Evolutionary conservation across 2,329 filamentous ascomycete species (phyloP).

Genomic region (Aureobasidium sp.): DNA sequence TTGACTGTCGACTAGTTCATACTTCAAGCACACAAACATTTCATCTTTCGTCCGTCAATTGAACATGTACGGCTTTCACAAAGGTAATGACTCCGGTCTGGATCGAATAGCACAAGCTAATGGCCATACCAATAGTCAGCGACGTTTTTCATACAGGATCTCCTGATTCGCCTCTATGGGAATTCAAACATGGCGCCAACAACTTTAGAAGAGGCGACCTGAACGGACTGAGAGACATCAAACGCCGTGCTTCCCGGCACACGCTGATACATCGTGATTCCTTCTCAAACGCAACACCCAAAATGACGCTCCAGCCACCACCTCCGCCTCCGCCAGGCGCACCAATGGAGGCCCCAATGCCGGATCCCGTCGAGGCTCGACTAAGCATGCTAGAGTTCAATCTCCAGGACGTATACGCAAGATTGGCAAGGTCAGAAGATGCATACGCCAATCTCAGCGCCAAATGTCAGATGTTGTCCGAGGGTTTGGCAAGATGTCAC

Average conservation of each 20-base stretch:
- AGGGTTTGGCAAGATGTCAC: constrained; percentile 66
- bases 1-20: constrained; percentile 57
- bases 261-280: constrained; percentile 87
- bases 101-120: neutral
- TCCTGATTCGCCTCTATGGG: constrained; percentile 90
- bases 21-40: constrained; percentile 99
- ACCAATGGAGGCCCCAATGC: constrained; percentile 46
- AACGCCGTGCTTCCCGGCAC: constrained; percentile 85
- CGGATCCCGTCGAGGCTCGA: constrained; percentile 69
- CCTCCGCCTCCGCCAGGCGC: constrained; percentile 65
- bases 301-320: constrained; percentile 44
- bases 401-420: constrained; percentile 68
- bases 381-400: constrained; percentile 70
- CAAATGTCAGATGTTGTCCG: constrained; percentile 73
- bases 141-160: constrained; percentile 96
- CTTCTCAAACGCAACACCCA: constrained; percentile 60
- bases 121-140: constrained; percentile 57
- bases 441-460: constrained; percentile 68
- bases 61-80: constrained; percentile 99
- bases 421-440: constrained; percentile 77
- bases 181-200: constrained; percentile 96
- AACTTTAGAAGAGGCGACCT: constrained; percentile 95
- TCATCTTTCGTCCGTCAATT: constrained; percentile 96
- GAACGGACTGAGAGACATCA: constrained; percentile 86
- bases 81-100: constrained; percentile 54